These are phyloP conservation scores for Candida multigemmis DNA, from an alignment of 805 yeast species.

Conservation along the genomic window DNA sequence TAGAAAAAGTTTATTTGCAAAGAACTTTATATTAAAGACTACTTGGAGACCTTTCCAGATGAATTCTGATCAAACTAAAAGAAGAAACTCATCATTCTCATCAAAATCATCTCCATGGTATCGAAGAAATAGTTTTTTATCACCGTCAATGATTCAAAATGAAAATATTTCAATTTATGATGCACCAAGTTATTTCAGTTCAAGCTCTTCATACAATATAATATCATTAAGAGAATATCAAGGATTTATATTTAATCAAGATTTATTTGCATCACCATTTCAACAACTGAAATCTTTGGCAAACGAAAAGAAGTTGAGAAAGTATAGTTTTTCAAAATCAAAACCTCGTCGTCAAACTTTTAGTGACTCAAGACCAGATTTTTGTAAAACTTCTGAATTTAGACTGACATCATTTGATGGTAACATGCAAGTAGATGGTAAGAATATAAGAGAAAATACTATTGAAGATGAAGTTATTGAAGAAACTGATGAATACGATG, in stretches of 20 bases:
- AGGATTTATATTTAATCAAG: conserved; percentile 73
- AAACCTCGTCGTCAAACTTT: no score
- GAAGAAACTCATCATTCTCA: conserved; percentile 17
- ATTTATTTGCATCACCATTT: conserved; percentile 61
- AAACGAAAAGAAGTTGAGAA: conserved; percentile 20
- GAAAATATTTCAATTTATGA: conserved; percentile 51
- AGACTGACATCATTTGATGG: no score
- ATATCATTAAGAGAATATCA: conserved; percentile 54
- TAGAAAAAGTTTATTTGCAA: no score
- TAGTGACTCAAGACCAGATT: no score
- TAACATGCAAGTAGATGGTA: conserved; percentile 4
- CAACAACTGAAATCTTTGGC: conserved; percentile 42
- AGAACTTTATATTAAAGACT: no score
- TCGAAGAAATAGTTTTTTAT: conserved; percentile 47
- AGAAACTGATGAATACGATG: conserved; percentile 12
- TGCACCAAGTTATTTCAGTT: conserved; percentile 21
- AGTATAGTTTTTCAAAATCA: conserved; percentile 10
- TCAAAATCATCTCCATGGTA: conserved; percentile 44
- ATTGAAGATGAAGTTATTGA: conserved; percentile 6
- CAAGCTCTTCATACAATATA: conserved; percentile 17
- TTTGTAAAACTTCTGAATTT: no score
- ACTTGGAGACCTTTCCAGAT: no score
- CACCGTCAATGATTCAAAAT: conserved; percentile 46
- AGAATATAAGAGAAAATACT: conserved; percentile 4
- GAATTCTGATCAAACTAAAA: conserved; percentile 2